Base-by-base conservation (phyloP, 1,139 yeast species). In the Sugiyamaella novakii region DNA sequence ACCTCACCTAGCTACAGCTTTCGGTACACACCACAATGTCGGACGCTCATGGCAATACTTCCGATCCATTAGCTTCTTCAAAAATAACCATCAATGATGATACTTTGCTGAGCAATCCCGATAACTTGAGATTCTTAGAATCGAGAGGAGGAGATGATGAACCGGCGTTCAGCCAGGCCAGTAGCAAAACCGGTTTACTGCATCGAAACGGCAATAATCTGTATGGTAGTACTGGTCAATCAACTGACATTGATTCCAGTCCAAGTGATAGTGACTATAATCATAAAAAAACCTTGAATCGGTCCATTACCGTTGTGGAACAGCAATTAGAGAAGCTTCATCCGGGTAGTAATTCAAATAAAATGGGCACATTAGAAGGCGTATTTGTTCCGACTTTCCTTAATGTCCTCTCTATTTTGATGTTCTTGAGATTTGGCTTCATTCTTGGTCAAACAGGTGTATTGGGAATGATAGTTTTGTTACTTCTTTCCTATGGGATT, bases 401-500 rank as follows among this genome's bases (percentile, higher is more conserved):
- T 40, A 85, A 85, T 65, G 91, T 85, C 46, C 71, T 85, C 37
- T 83, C 91, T 15, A 85, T 85, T 62, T 77, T 85, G 68, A 84
- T 85, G 87, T 85, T 84, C 61, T 71, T 85, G 59, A 75, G 94
- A 54, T 85, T 85, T 62, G 92, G 92, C 24, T 85, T 84, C 67
- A 81, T 85, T 38, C 73, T 85, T 21, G 94, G 94, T 38, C 92
- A 85, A 61, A 80, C 84, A 73, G 94, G 94, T 0, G 71, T 85
- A 11, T 46, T 80, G 27, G 92, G 92, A 3, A 74, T 86, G 58
- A 45, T 71, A 38, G 47, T 59, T 3, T 25, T 69, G 25, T 57
- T 85, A 31, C 65, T 79, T 10, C 66, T 84, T 14, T 80, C 87
- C 35, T 85, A 84, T 62, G 65, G 78, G 31, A 81, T 85, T 53